Evolutionary conservation across 2,329 filamentous ascomycete species (phyloP), one percentile per base, ranked within the genome.

Genomic region (Epichloe gansuensis): DNA sequence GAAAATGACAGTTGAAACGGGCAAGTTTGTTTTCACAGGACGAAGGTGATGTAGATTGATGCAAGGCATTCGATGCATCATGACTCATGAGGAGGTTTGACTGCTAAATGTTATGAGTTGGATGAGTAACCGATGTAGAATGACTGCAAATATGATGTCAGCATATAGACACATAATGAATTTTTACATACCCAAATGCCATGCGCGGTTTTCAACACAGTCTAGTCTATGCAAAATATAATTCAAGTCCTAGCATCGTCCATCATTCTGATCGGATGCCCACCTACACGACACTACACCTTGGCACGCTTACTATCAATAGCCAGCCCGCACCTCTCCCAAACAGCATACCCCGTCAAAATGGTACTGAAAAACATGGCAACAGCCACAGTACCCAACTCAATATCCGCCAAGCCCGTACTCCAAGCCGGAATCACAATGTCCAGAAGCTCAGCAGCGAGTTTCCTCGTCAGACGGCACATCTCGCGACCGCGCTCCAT

Each of bases 1-100:
- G 91, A 89, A 80, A 63, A 73, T 93, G 36, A 80, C 89, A 63
- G 75, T 85, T 44, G 76, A 81, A 43, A 82, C 80, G 31, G 90
- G 89, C 0, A 77, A 79, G 39, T 77, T 91, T 61, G 69, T 82
- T 48, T 79, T 96, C 15, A 81, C 72, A 11, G 90, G 90, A 0
- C 66, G 72, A 47, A 63, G 63, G 51, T 69, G 60, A 62, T 21
- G 17, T 9, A 31, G 31, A 31, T 11, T 31, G 8, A 31, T 31
- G 31, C 31, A 31, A 31, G 31, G 31, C 8, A 7, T 9, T 31
- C 8, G 27, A 31, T 31, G 31, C 31, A 31, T 11, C 9, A 11
- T 31, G 31, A 31, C 3, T 31, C 31, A 31, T 31, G 31, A 31
- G 31, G 31, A 31, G 31, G 9, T 31, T 31, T 31, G 31, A 11